Percentiles rank a stretch among this genome's conserved stretches.
These are phyloP conservation scores for Fusarium transvaalense DNA, from an alignment of 2,329 filamentous ascomycete genomes.

Conservation along the genomic window DNA sequence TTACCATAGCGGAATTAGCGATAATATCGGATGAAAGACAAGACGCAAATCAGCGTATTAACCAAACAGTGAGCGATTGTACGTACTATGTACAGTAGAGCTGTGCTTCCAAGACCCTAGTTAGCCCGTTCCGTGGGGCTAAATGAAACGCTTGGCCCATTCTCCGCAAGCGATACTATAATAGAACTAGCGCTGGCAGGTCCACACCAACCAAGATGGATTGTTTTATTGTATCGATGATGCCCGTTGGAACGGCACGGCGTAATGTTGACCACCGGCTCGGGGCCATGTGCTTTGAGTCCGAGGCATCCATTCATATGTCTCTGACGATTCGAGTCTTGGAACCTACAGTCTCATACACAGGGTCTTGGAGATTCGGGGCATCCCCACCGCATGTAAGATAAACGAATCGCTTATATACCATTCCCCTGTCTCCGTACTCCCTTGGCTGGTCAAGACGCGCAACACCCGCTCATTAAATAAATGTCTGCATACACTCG, in stretches of 20 bases:
- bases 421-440: conserved; percentile 35
- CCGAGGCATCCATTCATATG: conserved; percentile 21
- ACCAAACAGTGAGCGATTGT: neutral
- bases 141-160: conserved; percentile 4
- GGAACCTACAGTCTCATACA: conserved; percentile 8
- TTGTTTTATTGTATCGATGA: conserved; percentile 30
- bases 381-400: conserved; percentile 35
- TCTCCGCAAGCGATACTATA: conserved; percentile 31
- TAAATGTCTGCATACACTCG: conserved; percentile 19
- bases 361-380: conserved; percentile 1
- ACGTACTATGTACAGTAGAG: neutral
- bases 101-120: conserved; percentile 8
- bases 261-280: conserved; percentile 39
- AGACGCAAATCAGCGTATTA: conserved; percentile 7
- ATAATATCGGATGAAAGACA: conserved; percentile 38
- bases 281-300: conserved; percentile 9
- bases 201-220: neutral
- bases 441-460: conserved; percentile 29
- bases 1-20: conserved; percentile 47
- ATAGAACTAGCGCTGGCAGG: conserved; percentile 28
- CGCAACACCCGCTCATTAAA: conserved; percentile 25
- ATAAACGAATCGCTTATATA: conserved; percentile 44
- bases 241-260: conserved; percentile 41
- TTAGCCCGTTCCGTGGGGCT: conserved; percentile 5
- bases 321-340: conserved; percentile 40